Conservation (phyloP, 257 asterid genomes). For the Primulina tabacum region DNA sequence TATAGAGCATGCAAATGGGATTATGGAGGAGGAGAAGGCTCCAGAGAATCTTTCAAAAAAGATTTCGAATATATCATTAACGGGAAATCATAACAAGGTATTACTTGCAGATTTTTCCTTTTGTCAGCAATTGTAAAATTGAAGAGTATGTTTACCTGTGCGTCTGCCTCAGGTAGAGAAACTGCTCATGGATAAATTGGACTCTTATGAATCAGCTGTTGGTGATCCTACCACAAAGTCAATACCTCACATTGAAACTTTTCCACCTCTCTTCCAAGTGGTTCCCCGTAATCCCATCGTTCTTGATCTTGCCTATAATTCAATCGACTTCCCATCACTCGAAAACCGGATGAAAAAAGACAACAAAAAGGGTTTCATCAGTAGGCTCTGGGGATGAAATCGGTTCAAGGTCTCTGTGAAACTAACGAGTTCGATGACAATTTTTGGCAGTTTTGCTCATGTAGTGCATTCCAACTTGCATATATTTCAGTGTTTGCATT, state of each 20-base stretch:
- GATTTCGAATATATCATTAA: slow-evolving; percentile 64
- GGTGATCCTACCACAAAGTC: slow-evolving; percentile 62
- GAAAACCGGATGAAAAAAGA: slow-evolving; percentile 85
- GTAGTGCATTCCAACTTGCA: background rate
- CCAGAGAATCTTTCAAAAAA: slow-evolving; percentile 76
- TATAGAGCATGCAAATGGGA: slow-evolving; percentile 83
- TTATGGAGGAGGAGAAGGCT: slow-evolving; percentile 88
- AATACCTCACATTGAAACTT: slow-evolving; percentile 43
- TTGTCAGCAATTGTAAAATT: background rate
- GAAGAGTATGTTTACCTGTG: background rate
- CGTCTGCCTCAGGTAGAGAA: slow-evolving; percentile 53
- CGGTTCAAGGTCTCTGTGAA: background rate
- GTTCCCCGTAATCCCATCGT: slow-evolving; percentile 58
- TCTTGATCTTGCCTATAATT: slow-evolving; percentile 63
- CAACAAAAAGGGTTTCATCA: slow-evolving; percentile 67
- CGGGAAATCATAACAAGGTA: slow-evolving; percentile 74
- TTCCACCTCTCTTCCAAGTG: slow-evolving; percentile 57
- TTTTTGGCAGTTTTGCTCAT: background rate
- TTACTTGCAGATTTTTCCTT: slow-evolving; percentile 4
- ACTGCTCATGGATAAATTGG: slow-evolving; percentile 72
- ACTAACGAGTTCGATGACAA: background rate
- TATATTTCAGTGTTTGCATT: background rate
- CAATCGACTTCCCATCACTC: slow-evolving; percentile 80
- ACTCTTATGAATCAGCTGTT: slow-evolving; percentile 67
- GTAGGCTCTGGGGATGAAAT: slow-evolving; percentile 77